Evolutionary conservation across 2,329 filamentous ascomycete genomes (phyloP).

Genomic region (Trichophyton benhamiae): DNA sequence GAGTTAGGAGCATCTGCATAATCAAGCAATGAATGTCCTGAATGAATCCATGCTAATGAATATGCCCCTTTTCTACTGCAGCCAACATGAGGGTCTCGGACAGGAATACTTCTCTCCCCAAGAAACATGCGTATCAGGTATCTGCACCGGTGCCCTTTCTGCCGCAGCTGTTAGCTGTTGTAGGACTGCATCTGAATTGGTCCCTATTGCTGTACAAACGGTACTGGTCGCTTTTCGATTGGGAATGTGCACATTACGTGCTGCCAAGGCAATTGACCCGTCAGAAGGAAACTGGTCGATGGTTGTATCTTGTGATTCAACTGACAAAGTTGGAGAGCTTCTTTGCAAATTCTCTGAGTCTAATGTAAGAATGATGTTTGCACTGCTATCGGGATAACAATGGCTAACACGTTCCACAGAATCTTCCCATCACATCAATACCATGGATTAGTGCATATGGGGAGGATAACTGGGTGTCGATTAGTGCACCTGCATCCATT

Average conservation of each 20-base stretch:
- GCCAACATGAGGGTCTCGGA: not conserved
- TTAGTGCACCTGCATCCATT: not conserved
- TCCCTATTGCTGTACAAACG: slow-evolving; percentile 26
- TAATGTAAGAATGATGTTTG: not conserved
- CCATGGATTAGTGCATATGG: not conserved
- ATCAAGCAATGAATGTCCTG: not conserved
- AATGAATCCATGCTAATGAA: not conserved
- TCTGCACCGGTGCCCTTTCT: slow-evolving; percentile 26
- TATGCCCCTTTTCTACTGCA: not conserved
- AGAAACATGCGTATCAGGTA: slow-evolving; percentile 15
- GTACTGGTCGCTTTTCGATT: slow-evolving; percentile 26
- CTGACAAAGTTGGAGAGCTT: not conserved
- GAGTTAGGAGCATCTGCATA: not conserved
- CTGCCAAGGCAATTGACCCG: not conserved
- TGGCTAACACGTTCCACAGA: not conserved
- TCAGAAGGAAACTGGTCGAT: slow-evolving; percentile 3
- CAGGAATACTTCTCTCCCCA: not conserved
- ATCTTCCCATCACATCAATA: not conserved
- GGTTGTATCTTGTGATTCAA: not conserved
- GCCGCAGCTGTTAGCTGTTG: slow-evolving; percentile 22
- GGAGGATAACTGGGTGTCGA: not conserved
- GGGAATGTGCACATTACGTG: slow-evolving; percentile 13
- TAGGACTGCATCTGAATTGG: slow-evolving; percentile 21
- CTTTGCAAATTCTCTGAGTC: not conserved
- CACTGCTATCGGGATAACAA: too few relatives aligned